Evolutionary conservation across 495 filamentous ascomycete genomes (phyloP).

Genomic region (Thermothielavioides terrestris): DNA sequence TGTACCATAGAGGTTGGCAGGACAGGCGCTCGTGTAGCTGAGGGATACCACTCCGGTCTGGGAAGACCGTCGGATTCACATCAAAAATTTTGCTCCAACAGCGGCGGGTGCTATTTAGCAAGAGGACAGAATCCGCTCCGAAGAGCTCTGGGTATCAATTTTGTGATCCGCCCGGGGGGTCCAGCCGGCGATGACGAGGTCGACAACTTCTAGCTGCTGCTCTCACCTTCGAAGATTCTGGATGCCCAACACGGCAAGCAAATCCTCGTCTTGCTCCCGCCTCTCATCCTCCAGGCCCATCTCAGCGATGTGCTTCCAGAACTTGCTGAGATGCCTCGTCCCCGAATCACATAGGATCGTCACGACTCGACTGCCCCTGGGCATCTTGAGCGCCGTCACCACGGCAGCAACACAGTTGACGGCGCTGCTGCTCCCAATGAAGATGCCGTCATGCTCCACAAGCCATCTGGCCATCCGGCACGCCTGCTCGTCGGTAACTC

Average conservation of each 20-base stretch:
- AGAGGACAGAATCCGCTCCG: too few relatives aligned
- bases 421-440: conserved; percentile 85
- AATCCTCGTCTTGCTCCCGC: conserved; percentile 14
- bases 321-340: conserved; percentile 83
- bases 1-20: not conserved
- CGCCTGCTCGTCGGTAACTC: conserved; percentile 87
- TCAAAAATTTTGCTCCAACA: too few relatives aligned
- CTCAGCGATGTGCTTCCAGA: conserved; percentile 77
- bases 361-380: conserved; percentile 65
- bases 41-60: too few relatives aligned
- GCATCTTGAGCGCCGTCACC: conserved; percentile 61
- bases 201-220: not conserved
- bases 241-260: conserved; percentile 33
- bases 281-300: conserved; percentile 15
- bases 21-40: too few relatives aligned
- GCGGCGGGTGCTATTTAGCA: too few relatives aligned
- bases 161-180: too few relatives aligned
- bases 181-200: too few relatives aligned
- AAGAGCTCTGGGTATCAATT: conserved; percentile 1
- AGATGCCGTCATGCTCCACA: conserved; percentile 93
- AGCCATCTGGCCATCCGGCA: conserved; percentile 89
- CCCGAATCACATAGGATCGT: conserved; percentile 91
- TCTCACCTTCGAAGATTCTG: conserved; percentile 15
- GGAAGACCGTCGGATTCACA: too few relatives aligned
- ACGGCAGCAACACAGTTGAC: conserved; percentile 94